A percentile compares a stretch with the other conserved stretches of the same genome.
These are phyloP conservation scores for Rostrohypoxylon terebratum DNA, from an alignment of 495 filamentous ascomycete species.

Conservation along the genomic window DNA sequence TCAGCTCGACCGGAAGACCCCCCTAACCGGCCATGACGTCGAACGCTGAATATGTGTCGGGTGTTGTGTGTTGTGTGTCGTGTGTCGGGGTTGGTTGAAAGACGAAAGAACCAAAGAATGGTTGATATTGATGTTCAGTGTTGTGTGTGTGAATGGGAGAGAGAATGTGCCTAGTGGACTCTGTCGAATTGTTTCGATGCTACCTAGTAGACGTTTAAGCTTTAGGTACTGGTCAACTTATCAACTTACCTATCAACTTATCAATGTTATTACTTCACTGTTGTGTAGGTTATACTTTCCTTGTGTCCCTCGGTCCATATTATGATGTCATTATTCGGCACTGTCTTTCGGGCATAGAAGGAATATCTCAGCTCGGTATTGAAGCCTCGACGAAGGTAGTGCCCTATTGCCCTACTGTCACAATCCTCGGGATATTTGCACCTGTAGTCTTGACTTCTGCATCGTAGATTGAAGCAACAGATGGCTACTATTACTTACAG, in stretches of 20 bases:
- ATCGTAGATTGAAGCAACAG: too few species aligned
- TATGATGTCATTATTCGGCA: neutral
- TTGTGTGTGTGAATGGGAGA: neutral
- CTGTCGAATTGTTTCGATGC: neutral
- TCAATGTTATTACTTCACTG: neutral
- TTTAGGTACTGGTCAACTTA: too few species aligned
- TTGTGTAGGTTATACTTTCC: neutral
- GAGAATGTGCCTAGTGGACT: too few species aligned
- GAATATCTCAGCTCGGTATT: neutral
- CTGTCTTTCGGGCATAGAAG: neutral
- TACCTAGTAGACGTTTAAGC: neutral
- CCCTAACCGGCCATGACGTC: neutral
- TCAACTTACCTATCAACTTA: too few species aligned
- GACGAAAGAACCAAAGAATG: neutral
- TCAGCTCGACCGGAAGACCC: slow-evolving; percentile 11
- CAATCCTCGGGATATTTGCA: too few species aligned
- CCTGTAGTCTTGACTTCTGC: too few species aligned
- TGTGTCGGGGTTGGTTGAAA: neutral
- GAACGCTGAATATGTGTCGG: too few species aligned
- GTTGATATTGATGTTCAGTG: neutral
- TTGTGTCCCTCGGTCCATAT: neutral
- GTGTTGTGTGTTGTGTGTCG: neutral
- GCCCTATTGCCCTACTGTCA: too few species aligned
- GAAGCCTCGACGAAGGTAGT: too few species aligned
- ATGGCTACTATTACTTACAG: too few species aligned